A percentile compares a stretch with the other conserved stretches of the same genome.
Conservation (phyloP, 208 protist genomes). For the Acanthamoeba comandoni region DNA sequence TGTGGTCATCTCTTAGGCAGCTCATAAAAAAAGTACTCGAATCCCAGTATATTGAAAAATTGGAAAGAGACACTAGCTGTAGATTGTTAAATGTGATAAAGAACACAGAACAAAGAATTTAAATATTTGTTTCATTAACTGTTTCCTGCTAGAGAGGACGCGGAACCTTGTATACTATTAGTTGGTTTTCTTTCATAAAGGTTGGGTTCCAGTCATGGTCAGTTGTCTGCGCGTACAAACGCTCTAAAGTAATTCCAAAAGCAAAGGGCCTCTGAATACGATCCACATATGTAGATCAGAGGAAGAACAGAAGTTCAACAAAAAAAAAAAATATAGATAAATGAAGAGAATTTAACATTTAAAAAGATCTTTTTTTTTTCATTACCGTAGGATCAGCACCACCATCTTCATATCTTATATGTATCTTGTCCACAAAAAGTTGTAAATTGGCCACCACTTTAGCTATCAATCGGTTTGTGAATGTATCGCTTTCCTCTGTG, state of each 20-base stretch:
- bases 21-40: conserved; percentile 3
- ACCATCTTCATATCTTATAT: conserved; percentile 68
- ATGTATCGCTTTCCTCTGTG: conserved; percentile 21
- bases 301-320: neutral
- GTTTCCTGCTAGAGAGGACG: too few species aligned
- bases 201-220: conserved; percentile 20
- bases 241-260: conserved; percentile 54
- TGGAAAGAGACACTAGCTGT: conserved; percentile 53
- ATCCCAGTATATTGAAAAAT: conserved; percentile 69
- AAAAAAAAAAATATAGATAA: neutral
- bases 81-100: too few species aligned
- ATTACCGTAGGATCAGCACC: conserved; percentile 6
- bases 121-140: too few species aligned
- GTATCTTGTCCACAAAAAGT: conserved; percentile 63
- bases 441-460: conserved; percentile 59
- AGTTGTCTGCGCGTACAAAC: conserved; percentile 30
- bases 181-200: conserved; percentile 57
- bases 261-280: conserved; percentile 18
- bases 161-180: conserved; percentile 29
- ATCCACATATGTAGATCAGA: neutral
- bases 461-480: conserved; percentile 17
- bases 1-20: neutral
- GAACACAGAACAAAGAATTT: too few species aligned
- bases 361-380: neutral
- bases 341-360: neutral